Percentiles rank a stretch among this genome's conserved stretches.
These are phyloP conservation scores for Umbelopsis sp. DNA, from an alignment of 192 early-diverging fungal genomes.

Conservation along the genomic window DNA sequence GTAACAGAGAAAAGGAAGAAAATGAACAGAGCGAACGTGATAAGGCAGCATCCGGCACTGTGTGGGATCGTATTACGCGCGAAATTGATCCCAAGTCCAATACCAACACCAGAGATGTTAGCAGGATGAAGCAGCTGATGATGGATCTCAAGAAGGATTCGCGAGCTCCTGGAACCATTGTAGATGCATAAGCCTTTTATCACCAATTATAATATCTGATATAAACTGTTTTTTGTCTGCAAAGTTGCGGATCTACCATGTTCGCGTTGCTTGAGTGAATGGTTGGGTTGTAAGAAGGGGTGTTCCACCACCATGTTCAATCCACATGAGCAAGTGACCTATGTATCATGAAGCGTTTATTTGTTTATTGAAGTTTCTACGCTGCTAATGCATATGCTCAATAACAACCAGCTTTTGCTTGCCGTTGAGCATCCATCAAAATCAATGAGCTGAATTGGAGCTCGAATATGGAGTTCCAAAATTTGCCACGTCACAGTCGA, in stretches of 20 bases:
- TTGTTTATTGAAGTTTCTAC: no score
- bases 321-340: no score
- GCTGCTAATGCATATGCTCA: no score
- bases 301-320: no score
- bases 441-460: no score
- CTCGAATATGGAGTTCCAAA: not conserved
- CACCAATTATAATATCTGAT: conserved; percentile 16
- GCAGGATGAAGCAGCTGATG: conserved; percentile 72
- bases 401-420: no score
- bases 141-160: conserved; percentile 68
- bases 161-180: conserved; percentile 66
- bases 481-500: conserved; percentile 12
- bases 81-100: conserved; percentile 63
- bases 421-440: no score
- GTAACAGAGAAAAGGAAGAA: conserved; percentile 30
- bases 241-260: no score
- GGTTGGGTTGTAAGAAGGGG: no score
- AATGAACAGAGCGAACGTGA: conserved; percentile 28
- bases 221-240: conserved; percentile 2
- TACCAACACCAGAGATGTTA: conserved; percentile 58
- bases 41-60: conserved; percentile 54
- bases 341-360: no score
- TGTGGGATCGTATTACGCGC: conserved; percentile 76
- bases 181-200: conserved; percentile 32
- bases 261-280: no score